Evolutionary conservation across 2,329 filamentous ascomycete genomes (phyloP).

Genomic region (Paracoccidioides lutzii): DNA sequence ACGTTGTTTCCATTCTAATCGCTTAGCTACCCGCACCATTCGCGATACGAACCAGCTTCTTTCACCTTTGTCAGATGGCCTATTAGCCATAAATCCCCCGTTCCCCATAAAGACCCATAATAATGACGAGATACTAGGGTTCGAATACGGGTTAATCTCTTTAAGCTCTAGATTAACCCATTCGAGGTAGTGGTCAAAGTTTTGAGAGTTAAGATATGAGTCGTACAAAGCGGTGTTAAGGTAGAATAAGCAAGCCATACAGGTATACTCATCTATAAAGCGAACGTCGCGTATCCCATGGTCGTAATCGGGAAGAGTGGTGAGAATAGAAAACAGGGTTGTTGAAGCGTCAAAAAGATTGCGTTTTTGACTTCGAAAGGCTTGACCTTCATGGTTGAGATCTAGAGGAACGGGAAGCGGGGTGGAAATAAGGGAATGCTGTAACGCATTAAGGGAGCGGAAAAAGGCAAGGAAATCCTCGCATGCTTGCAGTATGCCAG

Average conservation of each 20-base stretch:
- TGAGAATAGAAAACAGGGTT: slow-evolving; percentile 18
- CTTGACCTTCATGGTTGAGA: background rate
- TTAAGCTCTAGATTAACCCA: slow-evolving; percentile 18
- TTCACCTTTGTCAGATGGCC: slow-evolving; percentile 16
- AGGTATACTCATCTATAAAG: slow-evolving; percentile 23
- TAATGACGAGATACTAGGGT: slow-evolving; percentile 19
- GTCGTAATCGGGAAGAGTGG: slow-evolving; percentile 20
- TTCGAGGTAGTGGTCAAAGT: slow-evolving; percentile 18
- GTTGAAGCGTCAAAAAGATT: slow-evolving; percentile 15
- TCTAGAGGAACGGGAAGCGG: slow-evolving; percentile 6
- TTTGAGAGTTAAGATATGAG: slow-evolving; percentile 15
- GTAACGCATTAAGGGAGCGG: slow-evolving; percentile 16
- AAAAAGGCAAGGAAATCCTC: slow-evolving; percentile 23
- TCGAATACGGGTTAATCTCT: slow-evolving; percentile 14
- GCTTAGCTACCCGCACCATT: slow-evolving; percentile 21
- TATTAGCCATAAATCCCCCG: slow-evolving; percentile 16
- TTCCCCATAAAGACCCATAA: slow-evolving; percentile 22
- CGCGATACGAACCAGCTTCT: slow-evolving; percentile 22
- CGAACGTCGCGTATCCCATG: slow-evolving; percentile 22
- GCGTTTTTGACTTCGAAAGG: background rate
- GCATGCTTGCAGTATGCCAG: slow-evolving; percentile 16
- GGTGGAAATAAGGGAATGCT: slow-evolving; percentile 13
- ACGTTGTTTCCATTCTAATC: slow-evolving; percentile 19
- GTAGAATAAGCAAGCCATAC: slow-evolving; percentile 22
- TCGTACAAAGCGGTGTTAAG: slow-evolving; percentile 19